Evolutionary conservation across 164 flowering plant genomes (phyloP).

Genomic region (Stephania japonica): DNA sequence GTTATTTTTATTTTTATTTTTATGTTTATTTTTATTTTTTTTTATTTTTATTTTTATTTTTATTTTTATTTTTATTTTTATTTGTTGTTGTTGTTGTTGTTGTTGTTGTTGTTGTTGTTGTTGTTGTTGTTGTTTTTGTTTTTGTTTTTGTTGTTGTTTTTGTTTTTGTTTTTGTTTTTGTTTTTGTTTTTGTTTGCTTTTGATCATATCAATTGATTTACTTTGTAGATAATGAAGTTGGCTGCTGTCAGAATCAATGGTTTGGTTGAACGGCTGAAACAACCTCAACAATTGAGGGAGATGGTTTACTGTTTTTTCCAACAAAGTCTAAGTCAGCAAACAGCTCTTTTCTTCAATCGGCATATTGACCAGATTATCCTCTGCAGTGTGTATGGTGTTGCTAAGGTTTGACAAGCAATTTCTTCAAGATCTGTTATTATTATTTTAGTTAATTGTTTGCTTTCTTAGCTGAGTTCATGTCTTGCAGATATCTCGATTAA

Average conservation of each 20-base stretch:
- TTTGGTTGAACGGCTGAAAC: conserved; percentile 87
- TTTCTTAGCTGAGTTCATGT: conserved; percentile 6
- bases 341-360: conserved; percentile 73
- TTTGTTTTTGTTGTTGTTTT: too few relatives aligned
- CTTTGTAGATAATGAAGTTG: conserved; percentile 64
- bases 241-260: conserved; percentile 97
- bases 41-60: too few relatives aligned
- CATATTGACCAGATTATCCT: conserved; percentile 97
- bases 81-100: too few relatives aligned
- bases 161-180: too few relatives aligned
- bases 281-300: conserved; percentile 72
- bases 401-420: conserved; percentile 55
- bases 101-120: neutral
- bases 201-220: conserved; percentile 7
- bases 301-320: conserved; percentile 76
- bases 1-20: too few relatives aligned
- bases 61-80: too few relatives aligned
- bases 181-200: neutral
- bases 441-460: neutral
- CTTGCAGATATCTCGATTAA: conserved; percentile 79
- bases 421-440: neutral
- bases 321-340: conserved; percentile 64
- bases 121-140: neutral
- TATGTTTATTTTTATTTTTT: too few relatives aligned
- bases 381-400: conserved; percentile 86